Evolutionary conservation across 257 asterid species (phyloP).

Genomic region (Nicotiana paniculata): DNA sequence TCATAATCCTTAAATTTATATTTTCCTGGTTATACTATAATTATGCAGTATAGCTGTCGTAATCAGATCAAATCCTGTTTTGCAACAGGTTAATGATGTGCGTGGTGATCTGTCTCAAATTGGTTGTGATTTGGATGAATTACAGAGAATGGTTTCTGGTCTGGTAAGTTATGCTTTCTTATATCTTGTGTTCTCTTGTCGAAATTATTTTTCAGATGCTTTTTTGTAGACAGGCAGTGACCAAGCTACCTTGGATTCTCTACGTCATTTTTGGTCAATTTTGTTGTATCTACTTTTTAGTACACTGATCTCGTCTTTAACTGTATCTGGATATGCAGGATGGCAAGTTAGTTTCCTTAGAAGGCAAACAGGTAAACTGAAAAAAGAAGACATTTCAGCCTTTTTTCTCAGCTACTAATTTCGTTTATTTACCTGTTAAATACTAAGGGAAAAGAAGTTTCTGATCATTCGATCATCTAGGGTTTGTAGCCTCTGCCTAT

Average conservation of each 20-base stretch:
- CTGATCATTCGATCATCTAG: neutral
- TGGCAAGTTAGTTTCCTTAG: constrained; percentile 59
- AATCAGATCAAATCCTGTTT: neutral
- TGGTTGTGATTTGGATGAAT: constrained; percentile 10
- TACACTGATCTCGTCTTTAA: neutral
- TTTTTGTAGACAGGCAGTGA: neutral
- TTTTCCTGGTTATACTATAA: neutral
- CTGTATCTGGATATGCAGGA: constrained; percentile 41
- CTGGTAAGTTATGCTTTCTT: constrained; percentile 1
- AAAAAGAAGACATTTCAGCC: neutral
- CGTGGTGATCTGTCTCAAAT: constrained; percentile 16
- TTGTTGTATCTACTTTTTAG: neutral
- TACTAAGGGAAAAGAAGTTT: neutral
- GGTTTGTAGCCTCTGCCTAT: neutral
- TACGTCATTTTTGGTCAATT: neutral
- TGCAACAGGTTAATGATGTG: constrained; percentile 13
- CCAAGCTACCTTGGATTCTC: neutral
- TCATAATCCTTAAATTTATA: neutral
- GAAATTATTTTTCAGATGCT: neutral
- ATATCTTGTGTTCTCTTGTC: neutral
- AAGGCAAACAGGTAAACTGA: constrained; percentile 64
- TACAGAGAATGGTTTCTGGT: constrained; percentile 12
- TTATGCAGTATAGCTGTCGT: neutral
- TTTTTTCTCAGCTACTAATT: neutral
- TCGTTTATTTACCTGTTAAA: neutral